Conservation (phyloP, 352 stramenopile genomes). For the Phytophthora uliginosa region DNA sequence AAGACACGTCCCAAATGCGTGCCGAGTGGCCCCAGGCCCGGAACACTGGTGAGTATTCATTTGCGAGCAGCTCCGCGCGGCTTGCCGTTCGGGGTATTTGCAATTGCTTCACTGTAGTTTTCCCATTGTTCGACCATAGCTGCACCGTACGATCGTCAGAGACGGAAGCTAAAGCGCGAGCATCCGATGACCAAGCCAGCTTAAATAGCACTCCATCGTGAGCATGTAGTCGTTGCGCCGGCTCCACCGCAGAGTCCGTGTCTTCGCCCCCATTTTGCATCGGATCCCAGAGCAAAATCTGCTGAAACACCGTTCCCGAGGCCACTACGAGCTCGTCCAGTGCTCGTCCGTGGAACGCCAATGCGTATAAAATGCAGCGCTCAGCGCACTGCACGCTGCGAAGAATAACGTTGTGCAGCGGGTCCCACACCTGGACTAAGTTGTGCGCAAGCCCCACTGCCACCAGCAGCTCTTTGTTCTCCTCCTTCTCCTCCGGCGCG, state of each 20-base stretch:
- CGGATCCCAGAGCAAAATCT: conserved; percentile 86
- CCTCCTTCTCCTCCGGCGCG: background rate
- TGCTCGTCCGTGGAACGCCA: conserved; percentile 80
- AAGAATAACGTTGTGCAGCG: conserved; percentile 48
- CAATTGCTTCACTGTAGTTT: conserved; percentile 20
- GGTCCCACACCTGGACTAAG: conserved; percentile 85
- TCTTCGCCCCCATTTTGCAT: conserved; percentile 24
- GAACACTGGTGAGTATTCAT: conserved; percentile 61
- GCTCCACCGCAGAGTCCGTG: conserved; percentile 29
- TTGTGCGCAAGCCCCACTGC: conserved; percentile 89
- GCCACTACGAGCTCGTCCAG: conserved; percentile 73
- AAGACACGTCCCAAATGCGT: conserved; percentile 89
- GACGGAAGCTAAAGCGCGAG: conserved; percentile 76
- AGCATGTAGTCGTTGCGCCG: conserved; percentile 73
- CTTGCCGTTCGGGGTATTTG: conserved; percentile 3
- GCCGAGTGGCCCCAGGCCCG: conserved; percentile 85
- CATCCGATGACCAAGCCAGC: conserved; percentile 79
- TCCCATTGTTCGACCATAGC: conserved; percentile 70
- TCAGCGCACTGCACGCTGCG: conserved; percentile 76
- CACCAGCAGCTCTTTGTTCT: conserved; percentile 40
- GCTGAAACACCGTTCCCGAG: conserved; percentile 89
- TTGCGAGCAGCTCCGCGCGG: conserved; percentile 29
- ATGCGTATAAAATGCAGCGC: conserved; percentile 86
- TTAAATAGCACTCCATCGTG: conserved; percentile 92
- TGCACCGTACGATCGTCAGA: conserved; percentile 90